Evolutionary conservation across 352 stramenopile species (phyloP).

Genomic region (Globisporangium takayamanum): DNA sequence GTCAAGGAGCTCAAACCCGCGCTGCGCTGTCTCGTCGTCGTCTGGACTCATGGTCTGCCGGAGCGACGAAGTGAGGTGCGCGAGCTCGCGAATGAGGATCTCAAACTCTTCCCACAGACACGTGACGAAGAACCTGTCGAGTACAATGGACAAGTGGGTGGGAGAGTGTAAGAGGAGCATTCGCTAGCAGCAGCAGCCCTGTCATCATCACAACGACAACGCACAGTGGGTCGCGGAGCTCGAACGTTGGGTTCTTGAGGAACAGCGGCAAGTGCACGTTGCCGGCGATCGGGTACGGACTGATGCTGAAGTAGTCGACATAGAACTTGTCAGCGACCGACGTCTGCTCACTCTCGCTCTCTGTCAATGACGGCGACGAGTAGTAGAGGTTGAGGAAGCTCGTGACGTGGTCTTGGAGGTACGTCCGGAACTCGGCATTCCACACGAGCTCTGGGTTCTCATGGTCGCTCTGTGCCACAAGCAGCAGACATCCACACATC

Average conservation of each 20-base stretch:
- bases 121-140: constrained; percentile 59
- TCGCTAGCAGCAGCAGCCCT: neutral
- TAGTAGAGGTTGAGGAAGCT: constrained; percentile 80
- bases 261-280: constrained; percentile 92
- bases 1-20: constrained; percentile 60
- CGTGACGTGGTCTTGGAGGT: constrained; percentile 68
- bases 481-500: constrained; percentile 11
- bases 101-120: constrained; percentile 81
- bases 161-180: neutral
- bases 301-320: constrained; percentile 72
- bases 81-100: constrained; percentile 57
- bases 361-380: constrained; percentile 35
- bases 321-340: constrained; percentile 49
- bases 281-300: constrained; percentile 63
- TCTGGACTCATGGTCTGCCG: constrained; percentile 55
- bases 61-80: constrained; percentile 54
- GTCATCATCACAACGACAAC: constrained; percentile 5
- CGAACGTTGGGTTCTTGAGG: constrained; percentile 90
- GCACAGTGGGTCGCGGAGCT: constrained; percentile 88
- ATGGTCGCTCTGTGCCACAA: constrained; percentile 68
- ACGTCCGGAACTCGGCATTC: constrained; percentile 82
- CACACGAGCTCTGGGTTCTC: constrained; percentile 93
- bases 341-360: constrained; percentile 29
- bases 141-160: neutral
- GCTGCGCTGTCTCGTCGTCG: constrained; percentile 59